Evolutionary conservation across 495 filamentous ascomycete species (phyloP).

Genomic region (Penicillium soppii): DNA sequence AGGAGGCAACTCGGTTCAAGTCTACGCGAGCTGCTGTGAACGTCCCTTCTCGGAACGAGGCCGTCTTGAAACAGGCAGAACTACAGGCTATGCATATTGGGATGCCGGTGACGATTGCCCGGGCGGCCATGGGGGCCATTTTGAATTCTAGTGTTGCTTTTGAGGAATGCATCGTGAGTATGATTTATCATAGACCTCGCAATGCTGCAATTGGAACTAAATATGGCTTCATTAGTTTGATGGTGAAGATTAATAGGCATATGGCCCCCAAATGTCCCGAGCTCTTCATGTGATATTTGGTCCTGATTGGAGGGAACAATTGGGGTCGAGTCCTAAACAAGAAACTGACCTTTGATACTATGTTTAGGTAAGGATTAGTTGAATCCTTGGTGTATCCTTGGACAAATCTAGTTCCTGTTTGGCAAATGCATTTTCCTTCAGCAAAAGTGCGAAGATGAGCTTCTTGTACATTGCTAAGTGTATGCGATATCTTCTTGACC

Average conservation of each 20-base stretch:
- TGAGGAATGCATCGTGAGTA: slow-evolving; percentile 7
- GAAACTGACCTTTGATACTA: neutral
- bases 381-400: neutral
- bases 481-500: too few relatives aligned
- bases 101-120: slow-evolving; percentile 8
- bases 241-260: neutral
- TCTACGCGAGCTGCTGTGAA: slow-evolving; percentile 4
- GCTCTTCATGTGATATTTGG: too few relatives aligned
- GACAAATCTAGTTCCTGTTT: too few relatives aligned
- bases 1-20: slow-evolving; percentile 9
- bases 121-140: slow-evolving; percentile 2
- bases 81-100: slow-evolving; percentile 5
- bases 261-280: neutral
- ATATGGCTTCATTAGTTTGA: slow-evolving; percentile 1
- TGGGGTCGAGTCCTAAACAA: neutral
- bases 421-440: too few relatives aligned
- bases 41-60: slow-evolving; percentile 4
- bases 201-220: neutral
- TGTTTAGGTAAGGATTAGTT: neutral
- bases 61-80: slow-evolving; percentile 4
- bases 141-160: slow-evolving; percentile 6
- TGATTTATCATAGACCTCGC: too few relatives aligned
- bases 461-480: too few relatives aligned
- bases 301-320: too few relatives aligned
- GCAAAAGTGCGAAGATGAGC: too few relatives aligned